Evolutionary conservation across 495 filamentous ascomycete genomes (phyloP).

Genomic region (Xylaria acuta): DNA sequence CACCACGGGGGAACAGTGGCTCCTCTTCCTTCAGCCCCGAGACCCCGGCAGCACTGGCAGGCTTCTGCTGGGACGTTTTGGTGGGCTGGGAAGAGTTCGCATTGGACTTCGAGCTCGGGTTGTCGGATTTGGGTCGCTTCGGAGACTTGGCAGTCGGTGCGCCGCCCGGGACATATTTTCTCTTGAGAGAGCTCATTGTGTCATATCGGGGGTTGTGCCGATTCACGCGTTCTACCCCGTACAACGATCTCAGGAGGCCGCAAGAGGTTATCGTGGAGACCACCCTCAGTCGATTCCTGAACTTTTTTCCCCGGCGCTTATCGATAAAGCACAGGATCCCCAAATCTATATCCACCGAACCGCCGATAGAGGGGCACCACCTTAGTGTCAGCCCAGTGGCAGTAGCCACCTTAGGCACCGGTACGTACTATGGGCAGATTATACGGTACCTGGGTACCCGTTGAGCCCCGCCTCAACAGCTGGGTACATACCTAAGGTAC

Average conservation of each 20-base stretch:
- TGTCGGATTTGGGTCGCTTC: constrained; percentile 52
- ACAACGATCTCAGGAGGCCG: constrained; percentile 3
- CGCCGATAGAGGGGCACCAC: constrained; percentile 2
- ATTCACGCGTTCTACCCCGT: not conserved
- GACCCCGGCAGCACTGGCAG: constrained; percentile 34
- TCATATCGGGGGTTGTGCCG: constrained; percentile 20
- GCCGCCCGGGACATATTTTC: constrained; percentile 54
- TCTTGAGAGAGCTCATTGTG: constrained; percentile 54
- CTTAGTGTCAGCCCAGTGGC: not conserved
- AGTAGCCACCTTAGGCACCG: not conserved
- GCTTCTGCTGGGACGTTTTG: constrained; percentile 38
- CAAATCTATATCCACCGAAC: not conserved
- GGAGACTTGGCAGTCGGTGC: constrained; percentile 48
- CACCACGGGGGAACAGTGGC: constrained; percentile 88
- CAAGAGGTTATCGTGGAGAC: constrained; percentile 18
- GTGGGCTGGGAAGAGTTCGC: constrained; percentile 27
- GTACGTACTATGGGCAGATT: no score
- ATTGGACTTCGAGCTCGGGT: constrained; percentile 36
- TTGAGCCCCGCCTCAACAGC: not conserved
- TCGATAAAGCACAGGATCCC: constrained; percentile 24
- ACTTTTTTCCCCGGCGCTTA: constrained; percentile 28
- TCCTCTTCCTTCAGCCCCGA: constrained; percentile 73
- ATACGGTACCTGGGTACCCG: not conserved
- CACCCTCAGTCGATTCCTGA: constrained; percentile 2
- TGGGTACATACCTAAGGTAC: not conserved